A percentile compares a stretch with the other conserved stretches of the same genome.
These are phyloP conservation scores for Cucurbita moschata DNA, from an alignment of 306 rosid species.

Conservation along the genomic window DNA sequence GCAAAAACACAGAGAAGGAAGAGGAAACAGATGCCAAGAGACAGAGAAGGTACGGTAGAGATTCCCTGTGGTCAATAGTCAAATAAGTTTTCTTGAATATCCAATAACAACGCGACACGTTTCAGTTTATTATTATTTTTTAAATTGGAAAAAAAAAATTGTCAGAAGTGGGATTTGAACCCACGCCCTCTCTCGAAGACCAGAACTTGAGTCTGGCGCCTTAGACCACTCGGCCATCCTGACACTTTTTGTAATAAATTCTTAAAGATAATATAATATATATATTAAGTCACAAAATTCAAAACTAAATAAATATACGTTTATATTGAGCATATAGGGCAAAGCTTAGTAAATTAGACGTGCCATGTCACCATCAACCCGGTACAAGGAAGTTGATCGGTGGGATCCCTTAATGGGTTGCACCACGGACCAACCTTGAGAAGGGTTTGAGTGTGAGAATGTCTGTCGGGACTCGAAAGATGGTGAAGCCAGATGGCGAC, in stretches of 20 bases:
- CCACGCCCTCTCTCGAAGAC: background rate
- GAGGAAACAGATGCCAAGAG: slow-evolving; percentile 9
- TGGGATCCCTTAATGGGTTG: too few species aligned
- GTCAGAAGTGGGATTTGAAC: background rate
- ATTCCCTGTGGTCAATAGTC: background rate
- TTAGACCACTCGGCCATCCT: background rate
- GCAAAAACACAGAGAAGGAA: background rate
- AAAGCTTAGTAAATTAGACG: background rate
- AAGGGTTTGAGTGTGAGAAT: too few species aligned
- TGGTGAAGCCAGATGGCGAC: too few species aligned
- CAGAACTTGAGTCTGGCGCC: background rate
- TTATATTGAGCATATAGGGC: background rate
- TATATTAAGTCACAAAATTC: too few species aligned
- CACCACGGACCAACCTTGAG: too few species aligned
- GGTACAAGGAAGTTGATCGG: too few species aligned
- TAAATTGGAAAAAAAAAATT: background rate
- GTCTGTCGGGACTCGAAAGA: too few species aligned
- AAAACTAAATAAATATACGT: background rate
- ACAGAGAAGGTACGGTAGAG: background rate
- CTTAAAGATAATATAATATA: too few species aligned
- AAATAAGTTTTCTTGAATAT: background rate
- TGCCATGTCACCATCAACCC: background rate
- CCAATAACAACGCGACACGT: background rate
- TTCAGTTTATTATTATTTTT: background rate
- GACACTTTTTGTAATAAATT: background rate